phyloP scores from a whole-genome alignment of 1,139 yeast genomes.

The Pichia cactophila region DNA sequence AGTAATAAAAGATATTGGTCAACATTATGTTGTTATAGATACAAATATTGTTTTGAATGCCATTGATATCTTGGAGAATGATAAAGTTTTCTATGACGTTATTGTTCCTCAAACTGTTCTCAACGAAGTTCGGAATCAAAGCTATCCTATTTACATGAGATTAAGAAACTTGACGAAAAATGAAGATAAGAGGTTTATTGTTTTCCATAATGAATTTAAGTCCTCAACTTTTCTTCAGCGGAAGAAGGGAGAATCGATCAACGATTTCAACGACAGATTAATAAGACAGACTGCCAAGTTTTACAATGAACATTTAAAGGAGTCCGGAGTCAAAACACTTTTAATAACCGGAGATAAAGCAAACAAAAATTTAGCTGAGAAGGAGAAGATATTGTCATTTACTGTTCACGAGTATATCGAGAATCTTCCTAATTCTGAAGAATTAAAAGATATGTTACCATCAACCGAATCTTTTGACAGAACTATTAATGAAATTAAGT shows the following conservation, averaged over 20 bases:
- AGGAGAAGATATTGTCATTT: conserved; percentile 47
- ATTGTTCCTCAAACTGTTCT: conserved; percentile 89
- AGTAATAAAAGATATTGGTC: conserved; percentile 33
- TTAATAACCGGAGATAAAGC: conserved; percentile 73
- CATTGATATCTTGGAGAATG: conserved; percentile 79
- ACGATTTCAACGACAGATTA: conserved; percentile 89
- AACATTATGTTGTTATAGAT: conserved; percentile 78
- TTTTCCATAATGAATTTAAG: conserved; percentile 88
- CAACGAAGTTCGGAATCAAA: conserved; percentile 85
- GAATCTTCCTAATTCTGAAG: conserved; percentile 66
- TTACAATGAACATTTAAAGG: conserved; percentile 59
- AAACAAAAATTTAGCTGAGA: conserved; percentile 51
- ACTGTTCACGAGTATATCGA: conserved; percentile 62
- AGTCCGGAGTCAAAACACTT: conserved; percentile 42
- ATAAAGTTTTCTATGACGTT: conserved; percentile 75
- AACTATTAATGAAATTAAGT: conserved; percentile 43
- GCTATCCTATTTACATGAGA: conserved; percentile 83
- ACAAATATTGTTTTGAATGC: conserved; percentile 86
- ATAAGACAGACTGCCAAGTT: conserved; percentile 70
- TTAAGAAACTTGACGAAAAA: conserved; percentile 68
- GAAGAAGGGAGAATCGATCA: conserved; percentile 60
- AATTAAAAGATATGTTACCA: conserved; percentile 76
- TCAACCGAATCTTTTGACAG: conserved; percentile 35
- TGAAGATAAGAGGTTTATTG: conserved; percentile 78
- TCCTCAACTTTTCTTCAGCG: conserved; percentile 64